Conservation (phyloP, 2,329 filamentous ascomycete genomes). For the Penicillium sp. region DNA sequence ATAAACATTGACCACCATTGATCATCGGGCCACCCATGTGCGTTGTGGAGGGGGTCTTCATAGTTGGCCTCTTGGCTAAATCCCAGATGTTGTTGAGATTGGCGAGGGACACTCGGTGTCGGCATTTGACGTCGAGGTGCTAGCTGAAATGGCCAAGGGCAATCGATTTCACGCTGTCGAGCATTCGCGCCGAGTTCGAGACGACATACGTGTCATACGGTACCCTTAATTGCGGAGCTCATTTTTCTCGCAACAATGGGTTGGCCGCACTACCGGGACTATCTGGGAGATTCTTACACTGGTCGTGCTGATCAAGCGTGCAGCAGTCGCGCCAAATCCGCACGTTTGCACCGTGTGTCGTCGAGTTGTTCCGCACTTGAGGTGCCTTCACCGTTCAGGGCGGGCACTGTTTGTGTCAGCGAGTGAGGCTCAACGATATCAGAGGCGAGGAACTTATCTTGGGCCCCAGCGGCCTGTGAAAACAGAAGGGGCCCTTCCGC, state of each 20-base stretch:
- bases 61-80: not conserved
- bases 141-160: not conserved
- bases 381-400: not conserved
- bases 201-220: not conserved
- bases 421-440: too few relatives aligned
- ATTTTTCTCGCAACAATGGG: not conserved
- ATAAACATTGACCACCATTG: not conserved
- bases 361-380: too few relatives aligned
- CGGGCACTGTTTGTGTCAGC: not conserved
- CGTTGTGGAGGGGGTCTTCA: not conserved
- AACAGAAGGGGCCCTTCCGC: not conserved
- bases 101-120: not conserved
- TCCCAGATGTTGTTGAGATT: not conserved
- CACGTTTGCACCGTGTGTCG: too few relatives aligned
- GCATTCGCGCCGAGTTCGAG: not conserved
- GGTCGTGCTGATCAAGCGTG: not conserved
- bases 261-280: not conserved
- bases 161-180: not conserved
- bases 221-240: not conserved
- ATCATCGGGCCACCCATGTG: not conserved
- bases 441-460: not conserved
- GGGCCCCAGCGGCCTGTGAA: not conserved
- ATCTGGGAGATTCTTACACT: not conserved
- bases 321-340: not conserved
- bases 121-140: not conserved